Evolutionary conservation across 768 basidiomycete species (phyloP), one percentile per base, ranked within the genome.

Genomic region (Pisolithus orientalis): DNA sequence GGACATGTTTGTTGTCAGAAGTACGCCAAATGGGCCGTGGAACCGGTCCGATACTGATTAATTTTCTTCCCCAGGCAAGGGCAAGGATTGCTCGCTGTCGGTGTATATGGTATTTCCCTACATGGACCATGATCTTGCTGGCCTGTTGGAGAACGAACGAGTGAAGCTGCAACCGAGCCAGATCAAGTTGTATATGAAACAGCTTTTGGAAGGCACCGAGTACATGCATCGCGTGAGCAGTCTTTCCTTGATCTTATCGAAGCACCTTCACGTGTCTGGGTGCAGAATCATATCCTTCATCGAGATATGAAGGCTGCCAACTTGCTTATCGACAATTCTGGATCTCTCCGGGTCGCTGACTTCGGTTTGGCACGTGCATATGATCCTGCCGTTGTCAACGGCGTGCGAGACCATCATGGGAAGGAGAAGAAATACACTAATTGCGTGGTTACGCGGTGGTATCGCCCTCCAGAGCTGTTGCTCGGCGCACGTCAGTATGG

Each of bases 231-330:
- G 82, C 46, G 95, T 96, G 64, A 61, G 86, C 73, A 47, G 25
- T 39, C n/a, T 50, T 4, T 7, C 5, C n/a, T 53, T 52, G 31
- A 16, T 38, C 13, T 55, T 17, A 21, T 29, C 54, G 24, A 34
- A 55, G 24, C 49, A 40, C 17, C 31, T 25, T 17, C 50, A 55
- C 37, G 50, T 53, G 47, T 54, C 50, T 53, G 34, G 31, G 52
- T 43, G 24, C 53, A 97, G 95, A 96, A 98, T 69, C 83, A 91
- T 58, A 95, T 97, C 61, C 77, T 99, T 4, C 96, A 99, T 67
- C 92, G 96, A 43, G 96, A 99, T 62, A 94, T 99, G 89, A 99
- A 99, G 65, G 90, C 96, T 4, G 96, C 96, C 32, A 99, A 99
- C 65, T 72, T 98, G 47, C 84, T 99, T 44, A 95, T 99, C 48